Conservation (phyloP, 306 rosid species). For the Datisca glomerata region DNA sequence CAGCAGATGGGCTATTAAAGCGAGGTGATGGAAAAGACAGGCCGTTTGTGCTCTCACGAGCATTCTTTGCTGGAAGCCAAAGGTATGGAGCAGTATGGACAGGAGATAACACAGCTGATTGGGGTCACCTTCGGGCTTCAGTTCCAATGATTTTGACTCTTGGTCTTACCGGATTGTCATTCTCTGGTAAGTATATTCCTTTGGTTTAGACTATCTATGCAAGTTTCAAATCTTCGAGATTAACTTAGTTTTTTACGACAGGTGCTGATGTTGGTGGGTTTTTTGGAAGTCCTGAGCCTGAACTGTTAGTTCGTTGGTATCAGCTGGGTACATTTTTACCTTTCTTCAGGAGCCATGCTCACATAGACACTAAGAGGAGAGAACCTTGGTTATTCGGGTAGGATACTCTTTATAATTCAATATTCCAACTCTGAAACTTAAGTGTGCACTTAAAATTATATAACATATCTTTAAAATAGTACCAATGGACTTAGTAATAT, state of each 20-base stretch:
- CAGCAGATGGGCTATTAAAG: slow-evolving; percentile 69
- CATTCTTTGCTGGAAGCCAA: slow-evolving; percentile 88
- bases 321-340: slow-evolving; percentile 91
- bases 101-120: slow-evolving; percentile 91
- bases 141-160: slow-evolving; percentile 91
- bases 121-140: slow-evolving; percentile 89
- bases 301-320: slow-evolving; percentile 92
- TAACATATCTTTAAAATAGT: too few relatives aligned
- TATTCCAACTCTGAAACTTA: neutral
- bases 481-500: too few relatives aligned
- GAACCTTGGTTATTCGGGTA: slow-evolving; percentile 99
- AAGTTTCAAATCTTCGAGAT: too few relatives aligned
- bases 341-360: slow-evolving; percentile 92
- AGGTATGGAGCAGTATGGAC: slow-evolving; percentile 92
- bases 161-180: slow-evolving; percentile 72
- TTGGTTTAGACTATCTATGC: neutral
- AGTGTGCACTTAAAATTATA: too few relatives aligned
- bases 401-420: slow-evolving; percentile 18
- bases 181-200: slow-evolving; percentile 47
- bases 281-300: slow-evolving; percentile 93
- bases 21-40: slow-evolving; percentile 84
- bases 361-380: slow-evolving; percentile 93
- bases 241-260: slow-evolving; percentile 35
- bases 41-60: slow-evolving; percentile 88
- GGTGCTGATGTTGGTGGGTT: slow-evolving; percentile 99